Evolutionary conservation across 352 stramenopile species (phyloP).

Genomic region (Phytophthora pini): DNA sequence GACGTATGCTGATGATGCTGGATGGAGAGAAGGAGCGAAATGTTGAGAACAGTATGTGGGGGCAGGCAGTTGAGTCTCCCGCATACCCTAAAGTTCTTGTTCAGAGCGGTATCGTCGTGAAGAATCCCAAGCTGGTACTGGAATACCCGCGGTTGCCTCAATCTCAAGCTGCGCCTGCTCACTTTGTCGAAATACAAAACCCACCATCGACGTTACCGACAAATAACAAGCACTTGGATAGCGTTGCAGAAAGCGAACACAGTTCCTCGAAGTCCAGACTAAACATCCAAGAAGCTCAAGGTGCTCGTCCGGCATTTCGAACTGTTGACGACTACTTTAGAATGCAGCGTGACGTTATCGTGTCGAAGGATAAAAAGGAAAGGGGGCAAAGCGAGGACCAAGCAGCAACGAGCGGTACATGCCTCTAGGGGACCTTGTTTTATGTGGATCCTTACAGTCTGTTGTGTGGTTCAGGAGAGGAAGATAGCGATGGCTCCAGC

Average conservation of each 20-base stretch:
- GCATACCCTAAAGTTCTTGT: slow-evolving; percentile 36
- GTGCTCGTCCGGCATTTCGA: slow-evolving; percentile 3
- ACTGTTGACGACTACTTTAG: slow-evolving; percentile 77
- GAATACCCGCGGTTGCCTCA: slow-evolving; percentile 45
- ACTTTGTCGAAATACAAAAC: slow-evolving; percentile 58
- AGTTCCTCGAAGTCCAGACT: background rate
- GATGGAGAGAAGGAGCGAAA: slow-evolving; percentile 1
- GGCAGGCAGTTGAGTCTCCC: slow-evolving; percentile 21
- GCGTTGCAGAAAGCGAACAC: background rate
- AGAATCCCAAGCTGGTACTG: slow-evolving; percentile 49
- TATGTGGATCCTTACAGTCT: slow-evolving; percentile 1
- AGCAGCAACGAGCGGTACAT: slow-evolving; percentile 30
- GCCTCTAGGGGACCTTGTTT: background rate
- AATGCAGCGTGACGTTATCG: slow-evolving; percentile 46
- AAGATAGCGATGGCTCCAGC: slow-evolving; percentile 54
- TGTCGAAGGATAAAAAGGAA: slow-evolving; percentile 25
- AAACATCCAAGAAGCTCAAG: slow-evolving; percentile 8
- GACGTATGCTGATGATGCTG: slow-evolving; percentile 51
- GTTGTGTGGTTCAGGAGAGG: slow-evolving; percentile 31
- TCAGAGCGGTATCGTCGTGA: slow-evolving; percentile 22
- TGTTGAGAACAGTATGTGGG: slow-evolving; percentile 25
- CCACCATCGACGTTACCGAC: slow-evolving; percentile 41
- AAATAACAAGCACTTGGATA: slow-evolving; percentile 21
- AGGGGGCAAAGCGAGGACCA: slow-evolving; percentile 21
- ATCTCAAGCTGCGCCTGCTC: slow-evolving; percentile 27